Evolutionary conservation across 2,329 filamentous ascomycete genomes (phyloP), one percentile per base, ranked within the genome.

Genomic region (Fusarium robinianum): DNA sequence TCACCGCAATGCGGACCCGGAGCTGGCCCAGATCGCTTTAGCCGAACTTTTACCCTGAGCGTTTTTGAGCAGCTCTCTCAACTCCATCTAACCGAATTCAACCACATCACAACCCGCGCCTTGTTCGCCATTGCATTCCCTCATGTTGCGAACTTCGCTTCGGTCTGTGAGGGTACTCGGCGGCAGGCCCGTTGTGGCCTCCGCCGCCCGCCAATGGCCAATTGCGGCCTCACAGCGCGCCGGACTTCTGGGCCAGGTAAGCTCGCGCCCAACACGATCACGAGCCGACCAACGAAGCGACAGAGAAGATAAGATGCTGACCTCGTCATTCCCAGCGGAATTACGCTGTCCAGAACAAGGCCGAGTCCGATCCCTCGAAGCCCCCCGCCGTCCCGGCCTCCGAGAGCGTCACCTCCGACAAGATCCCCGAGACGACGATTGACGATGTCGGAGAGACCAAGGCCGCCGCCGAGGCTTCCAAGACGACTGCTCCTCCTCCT

Each of bases 111-210:
- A 49, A 53, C 51, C 55, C 54, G 61, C 59, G 67, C 61, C 64
- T 48, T 60, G 65, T 63, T 65, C 67, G 71, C 68, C 68, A 70
- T 69, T 67, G 66, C 68, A 75, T 73, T 74, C 72, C 72, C 74
- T 75, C 75, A 85, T 85, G 82, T 78, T 85, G 79, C 82, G 81
- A 75, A 80, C 79, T 69, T 84, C 81, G 70, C 72, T 85, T 74
- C 80, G 77, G 74, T 82, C 81, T 68, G 78, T 78, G 66, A 80
- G 75, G 75, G 73, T 76, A 63, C 70, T 83, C 67, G 73, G 77
- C 71, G 71, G 72, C 67, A 76, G 73, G 72, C 73, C 79, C 63
- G 62, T 72, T 67, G 72, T 72, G 67, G 73, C 76, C 62, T 70
- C 72, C 64, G 72, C 72, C 59, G 70, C 71, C 67, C 78, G 75